These are phyloP conservation scores for Pilasporangium apinafurcum DNA, from an alignment of 352 stramenopile species.

Conservation along the genomic window DNA sequence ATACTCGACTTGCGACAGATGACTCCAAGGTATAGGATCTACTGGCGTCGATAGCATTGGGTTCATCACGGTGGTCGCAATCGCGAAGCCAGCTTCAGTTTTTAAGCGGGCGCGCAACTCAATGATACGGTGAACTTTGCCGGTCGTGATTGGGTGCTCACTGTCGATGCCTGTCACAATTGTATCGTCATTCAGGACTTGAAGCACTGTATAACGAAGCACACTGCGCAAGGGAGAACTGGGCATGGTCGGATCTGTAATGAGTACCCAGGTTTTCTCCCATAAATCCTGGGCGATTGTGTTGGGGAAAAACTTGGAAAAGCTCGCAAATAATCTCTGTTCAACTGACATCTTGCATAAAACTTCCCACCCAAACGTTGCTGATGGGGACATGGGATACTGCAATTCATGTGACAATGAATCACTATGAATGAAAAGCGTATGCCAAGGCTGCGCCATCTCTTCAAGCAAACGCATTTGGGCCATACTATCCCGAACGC, in stretches of 20 bases:
- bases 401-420: too few relatives aligned
- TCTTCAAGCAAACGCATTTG: too few relatives aligned
- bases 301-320: slow-evolving; percentile 36
- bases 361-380: slow-evolving; percentile 53
- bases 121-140: slow-evolving; percentile 42
- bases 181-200: slow-evolving; percentile 43
- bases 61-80: slow-evolving; percentile 51
- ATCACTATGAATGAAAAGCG: too few relatives aligned
- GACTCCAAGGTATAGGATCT: too few relatives aligned
- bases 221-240: slow-evolving; percentile 23
- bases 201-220: slow-evolving; percentile 30
- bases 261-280: slow-evolving; percentile 25
- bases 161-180: slow-evolving; percentile 35
- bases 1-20: slow-evolving; percentile 44
- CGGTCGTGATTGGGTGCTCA: slow-evolving; percentile 33
- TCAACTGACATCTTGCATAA: slow-evolving; percentile 26
- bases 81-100: slow-evolving; percentile 49
- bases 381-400: too few relatives aligned
- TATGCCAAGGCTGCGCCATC: too few relatives aligned
- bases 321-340: slow-evolving; percentile 46
- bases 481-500: too few relatives aligned
- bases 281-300: slow-evolving; percentile 34
- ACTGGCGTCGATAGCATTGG: slow-evolving; percentile 23
- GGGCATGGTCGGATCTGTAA: slow-evolving; percentile 10
- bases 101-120: slow-evolving; percentile 40